Base-by-base conservation (phyloP, 2,329 filamentous ascomycete genomes). In the Coniella lustricola region DNA sequence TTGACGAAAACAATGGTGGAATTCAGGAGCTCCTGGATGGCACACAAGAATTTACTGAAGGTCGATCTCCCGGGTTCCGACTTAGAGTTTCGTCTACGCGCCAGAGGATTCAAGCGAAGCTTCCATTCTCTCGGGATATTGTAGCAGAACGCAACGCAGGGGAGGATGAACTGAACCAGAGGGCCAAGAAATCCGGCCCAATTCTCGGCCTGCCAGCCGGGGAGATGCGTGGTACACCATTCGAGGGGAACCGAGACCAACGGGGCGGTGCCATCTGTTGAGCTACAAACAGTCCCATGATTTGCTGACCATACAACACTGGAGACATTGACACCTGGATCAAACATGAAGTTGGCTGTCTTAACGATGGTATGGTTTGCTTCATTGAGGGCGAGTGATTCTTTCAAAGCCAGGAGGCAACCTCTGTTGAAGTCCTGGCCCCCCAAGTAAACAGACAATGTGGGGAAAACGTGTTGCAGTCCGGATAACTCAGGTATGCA, bases 111-210 rank as follows among this genome's bases (percentile, higher is more conserved):
- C 4, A 58, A 49, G 7, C 57, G 51, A 3, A 61, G 41, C 40
- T 57, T 59, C 29, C 59, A 53, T 25, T 58, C 55, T 9, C 59
- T 54, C 3, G 59, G 59, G 4, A 62, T 51, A 5, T 57, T 57
- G 13, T 61, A 48, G 39, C 60, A 62, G 45, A 62, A 62, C 36
- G 60, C 52, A 29, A 60, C 50, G 29, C 58, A 59, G 2, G 60
- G 60, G 7, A 61, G 35, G n/a, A 62, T 49, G 32, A 62, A 60
- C 12, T 56, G 52, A 5, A 56, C 57, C 7, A 61, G 52, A 3
- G 59, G 56, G 35, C 57, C 57, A 8, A 61, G 31, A 52, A 58
- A 58, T 57, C 20, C 54, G 51, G 34, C 58, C 57, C 34, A 60
- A 39, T 32, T 56, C 55, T 35, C 35, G 31, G 10, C 46, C 48